Base-by-base conservation (phyloP, 495 filamentous ascomycete species). In the Achaetomiella virescens region DNA sequence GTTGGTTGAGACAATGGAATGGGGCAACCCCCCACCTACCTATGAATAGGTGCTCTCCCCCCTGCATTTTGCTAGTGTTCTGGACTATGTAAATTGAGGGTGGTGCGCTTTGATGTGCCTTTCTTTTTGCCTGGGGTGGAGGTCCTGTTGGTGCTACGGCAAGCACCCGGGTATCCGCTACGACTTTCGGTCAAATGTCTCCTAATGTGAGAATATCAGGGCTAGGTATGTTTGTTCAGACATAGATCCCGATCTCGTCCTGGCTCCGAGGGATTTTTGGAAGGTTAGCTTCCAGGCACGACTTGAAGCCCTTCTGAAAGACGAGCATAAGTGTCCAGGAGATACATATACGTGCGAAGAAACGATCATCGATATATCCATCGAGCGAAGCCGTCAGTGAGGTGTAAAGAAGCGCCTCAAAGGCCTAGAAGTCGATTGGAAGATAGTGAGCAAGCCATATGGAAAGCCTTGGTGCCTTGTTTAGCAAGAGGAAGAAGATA, bases 371-470 rank as follows among this genome's bases (percentile, higher is more conserved):
- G 52, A 54, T 36, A 54, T 54, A 46, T 54, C 29, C 18, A 44
- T 54, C 48, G 48, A 54, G 41, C 41, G 41, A 54, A 54, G 52
- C 52, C 41, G 38, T 54, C 29, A 44, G 40, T 41, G 52, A 14
- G 24, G 52, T 54, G 27, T 54, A 36, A 54, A 54, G 52, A 54
- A 54, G 46, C 41, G 52, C 42, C 46, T 54, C 41, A 54, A 54
- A 33, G 48, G 46, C 22, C 29, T 46, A 24, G 41, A 54, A 20
- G 46, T 54, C 29, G 40, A 54, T 46, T 54, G 27, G 40, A 37
- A 54, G 29, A 54, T 54, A n/a, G 24, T 54, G 40, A 37, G 27
- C n/a, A n/a, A 54, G 41, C 25, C 18, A 51, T 18, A 51, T 51
- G 18, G 31, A 51, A 51, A 36, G 48, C 35, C 31, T 51, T 31